phyloP scores from a whole-genome alignment of 2,329 filamentous ascomycete species.

The Alternaria incomplexa region DNA sequence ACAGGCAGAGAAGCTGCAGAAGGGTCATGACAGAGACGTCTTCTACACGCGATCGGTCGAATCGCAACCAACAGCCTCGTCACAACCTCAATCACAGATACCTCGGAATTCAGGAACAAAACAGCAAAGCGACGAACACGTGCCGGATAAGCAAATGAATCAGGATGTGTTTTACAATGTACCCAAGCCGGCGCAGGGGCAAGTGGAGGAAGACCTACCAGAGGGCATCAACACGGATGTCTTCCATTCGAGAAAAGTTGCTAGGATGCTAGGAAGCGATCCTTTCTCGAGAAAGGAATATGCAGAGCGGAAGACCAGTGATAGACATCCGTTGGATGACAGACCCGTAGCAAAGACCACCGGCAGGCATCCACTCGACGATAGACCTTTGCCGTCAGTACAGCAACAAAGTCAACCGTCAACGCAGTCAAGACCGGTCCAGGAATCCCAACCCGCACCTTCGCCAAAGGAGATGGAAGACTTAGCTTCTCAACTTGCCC shows the following conservation, averaged over 20 bases:
- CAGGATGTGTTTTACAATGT: slow-evolving; percentile 58
- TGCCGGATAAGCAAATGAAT: slow-evolving; percentile 56
- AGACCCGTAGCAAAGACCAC: slow-evolving; percentile 1
- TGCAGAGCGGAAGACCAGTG: slow-evolving; percentile 39
- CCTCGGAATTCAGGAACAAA: slow-evolving; percentile 58
- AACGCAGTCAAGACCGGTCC: slow-evolving; percentile 15
- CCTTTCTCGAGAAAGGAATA: slow-evolving; percentile 41
- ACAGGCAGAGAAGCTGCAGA: slow-evolving; percentile 31
- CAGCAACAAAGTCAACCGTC: slow-evolving; percentile 18
- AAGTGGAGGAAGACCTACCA: slow-evolving; percentile 55
- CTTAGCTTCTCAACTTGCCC: slow-evolving; percentile 56
- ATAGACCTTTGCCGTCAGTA: slow-evolving; percentile 7
- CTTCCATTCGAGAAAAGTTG: slow-evolving; percentile 66
- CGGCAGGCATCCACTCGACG: slow-evolving; percentile 18
- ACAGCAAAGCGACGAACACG: slow-evolving; percentile 52
- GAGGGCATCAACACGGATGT: slow-evolving; percentile 66
- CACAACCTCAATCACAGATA: slow-evolving; percentile 62
- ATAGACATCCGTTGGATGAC: slow-evolving; percentile 16
- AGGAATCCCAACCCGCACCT: slow-evolving; percentile 15
- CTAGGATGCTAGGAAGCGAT: slow-evolving; percentile 60
- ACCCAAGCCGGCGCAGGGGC: slow-evolving; percentile 29
- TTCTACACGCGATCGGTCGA: slow-evolving; percentile 61
- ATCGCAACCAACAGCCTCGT: slow-evolving; percentile 56
- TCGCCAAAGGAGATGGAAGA: slow-evolving; percentile 50
- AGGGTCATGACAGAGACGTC: slow-evolving; percentile 60